Evolutionary conservation across 495 filamentous ascomycete species (phyloP).

Genomic region (Podospora comata): DNA sequence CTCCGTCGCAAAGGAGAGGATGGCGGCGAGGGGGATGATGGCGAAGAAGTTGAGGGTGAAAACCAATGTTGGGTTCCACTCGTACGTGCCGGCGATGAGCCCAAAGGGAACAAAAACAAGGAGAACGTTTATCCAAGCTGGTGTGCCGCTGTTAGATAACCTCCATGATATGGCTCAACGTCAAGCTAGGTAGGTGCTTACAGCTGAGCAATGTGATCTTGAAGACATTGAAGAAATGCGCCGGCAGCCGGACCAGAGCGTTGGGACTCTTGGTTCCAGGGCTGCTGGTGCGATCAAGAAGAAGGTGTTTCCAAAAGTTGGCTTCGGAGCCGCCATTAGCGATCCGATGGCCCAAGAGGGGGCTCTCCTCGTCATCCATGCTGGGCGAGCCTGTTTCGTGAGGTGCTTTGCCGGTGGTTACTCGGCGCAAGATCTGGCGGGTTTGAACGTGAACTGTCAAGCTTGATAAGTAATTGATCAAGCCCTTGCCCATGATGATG

Average conservation of each 20-base stretch:
- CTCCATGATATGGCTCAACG: background rate
- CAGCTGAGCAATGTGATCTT: slow-evolving; percentile 55
- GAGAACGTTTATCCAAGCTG: slow-evolving; percentile 78
- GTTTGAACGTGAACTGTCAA: slow-evolving; percentile 21
- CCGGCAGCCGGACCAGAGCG: slow-evolving; percentile 57
- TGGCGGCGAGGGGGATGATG: slow-evolving; percentile 87
- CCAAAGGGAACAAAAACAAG: slow-evolving; percentile 88
- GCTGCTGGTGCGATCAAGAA: slow-evolving; percentile 43
- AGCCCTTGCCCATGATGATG: slow-evolving; percentile 18
- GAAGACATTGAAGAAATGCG: slow-evolving; percentile 47
- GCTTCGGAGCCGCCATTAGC: slow-evolving; percentile 5
- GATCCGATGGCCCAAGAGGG: slow-evolving; percentile 16
- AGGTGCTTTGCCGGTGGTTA: slow-evolving; percentile 13
- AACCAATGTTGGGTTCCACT: slow-evolving; percentile 70
- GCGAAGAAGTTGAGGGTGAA: slow-evolving; percentile 94
- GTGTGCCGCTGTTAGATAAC: slow-evolving; percentile 11
- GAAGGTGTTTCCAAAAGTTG: slow-evolving; percentile 37
- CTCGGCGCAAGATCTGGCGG: slow-evolving; percentile 19
- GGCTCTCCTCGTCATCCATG: slow-evolving; percentile 11
- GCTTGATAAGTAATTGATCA: slow-evolving; percentile 13
- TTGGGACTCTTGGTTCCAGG: slow-evolving; percentile 49
- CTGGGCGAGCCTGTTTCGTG: slow-evolving; percentile 6
- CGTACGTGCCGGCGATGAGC: slow-evolving; percentile 69
- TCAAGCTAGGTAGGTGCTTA: slow-evolving; percentile 32
- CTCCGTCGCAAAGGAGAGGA: slow-evolving; percentile 94